Conservation (phyloP, 768 basidiomycete genomes). For the Panus rudis region DNA sequence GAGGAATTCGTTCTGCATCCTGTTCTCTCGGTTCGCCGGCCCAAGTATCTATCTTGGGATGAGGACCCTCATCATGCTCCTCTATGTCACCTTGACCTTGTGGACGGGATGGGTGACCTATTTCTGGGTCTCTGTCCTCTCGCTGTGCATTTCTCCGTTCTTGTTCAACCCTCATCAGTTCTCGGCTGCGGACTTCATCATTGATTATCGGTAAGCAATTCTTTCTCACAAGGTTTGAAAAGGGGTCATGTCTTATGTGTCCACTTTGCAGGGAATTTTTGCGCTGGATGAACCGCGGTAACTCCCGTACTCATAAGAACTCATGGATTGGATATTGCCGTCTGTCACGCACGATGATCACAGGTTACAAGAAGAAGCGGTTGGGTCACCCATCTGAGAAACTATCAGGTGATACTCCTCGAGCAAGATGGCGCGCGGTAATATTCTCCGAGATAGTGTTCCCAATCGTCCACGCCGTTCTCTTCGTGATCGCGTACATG, state of each 20-base stretch:
- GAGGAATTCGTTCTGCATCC: conserved; percentile 87
- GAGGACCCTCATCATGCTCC: conserved; percentile 83
- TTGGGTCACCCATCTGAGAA: conserved; percentile 97
- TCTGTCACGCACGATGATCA: conserved; percentile 95
- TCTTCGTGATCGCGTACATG: conserved; percentile 87
- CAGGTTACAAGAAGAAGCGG: conserved; percentile 99
- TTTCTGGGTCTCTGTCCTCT: conserved; percentile 94
- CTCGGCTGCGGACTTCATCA: conserved; percentile 92
- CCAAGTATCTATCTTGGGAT: conserved; percentile 98
- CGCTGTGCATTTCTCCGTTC: conserved; percentile 93
- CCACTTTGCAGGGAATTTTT: conserved; percentile 72
- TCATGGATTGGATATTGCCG: conserved; percentile 99
- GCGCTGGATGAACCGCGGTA: conserved; percentile 98
- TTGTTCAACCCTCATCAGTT: conserved; percentile 99
- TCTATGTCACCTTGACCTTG: conserved; percentile 87
- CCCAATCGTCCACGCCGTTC: conserved; percentile 75
- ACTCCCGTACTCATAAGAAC: conserved; percentile 94
- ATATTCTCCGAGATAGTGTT: conserved; percentile 82
- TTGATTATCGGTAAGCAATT: conserved; percentile 88
- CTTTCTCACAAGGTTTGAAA: conserved; percentile 3
- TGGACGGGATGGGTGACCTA: conserved; percentile 94
- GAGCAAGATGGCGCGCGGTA: conserved; percentile 89
- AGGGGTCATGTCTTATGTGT: background rate
- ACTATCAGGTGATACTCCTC: conserved; percentile 89
- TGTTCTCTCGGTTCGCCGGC: conserved; percentile 97